phyloP scores from a whole-genome alignment of 805 yeast species.

The Ogataea paradorogensis region DNA sequence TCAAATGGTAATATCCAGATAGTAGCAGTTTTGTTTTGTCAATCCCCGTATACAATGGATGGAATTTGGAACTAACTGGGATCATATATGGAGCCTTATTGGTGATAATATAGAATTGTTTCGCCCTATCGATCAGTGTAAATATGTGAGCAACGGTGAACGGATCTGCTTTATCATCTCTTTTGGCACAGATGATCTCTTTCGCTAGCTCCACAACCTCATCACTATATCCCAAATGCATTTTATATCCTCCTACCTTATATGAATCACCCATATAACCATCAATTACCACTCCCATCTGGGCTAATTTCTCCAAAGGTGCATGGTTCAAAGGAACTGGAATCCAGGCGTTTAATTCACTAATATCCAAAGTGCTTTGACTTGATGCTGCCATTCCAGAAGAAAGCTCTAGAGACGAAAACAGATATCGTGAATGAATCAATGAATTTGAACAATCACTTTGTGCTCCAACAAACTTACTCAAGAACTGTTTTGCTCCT shows the following conservation, averaged over 20 bases:
- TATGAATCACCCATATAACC: conserved; percentile 16
- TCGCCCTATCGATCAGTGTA: conserved; percentile 24
- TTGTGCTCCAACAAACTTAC: conserved; percentile 36
- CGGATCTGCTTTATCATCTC: conserved; percentile 12
- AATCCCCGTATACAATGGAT: conserved; percentile 29
- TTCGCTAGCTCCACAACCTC: conserved; percentile 26
- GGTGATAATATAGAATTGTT: conserved; percentile 21
- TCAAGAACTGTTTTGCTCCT: conserved; percentile 60
- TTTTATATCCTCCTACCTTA: conserved; percentile 24
- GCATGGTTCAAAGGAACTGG: conserved; percentile 29
- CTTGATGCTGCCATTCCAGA: conserved; percentile 50
- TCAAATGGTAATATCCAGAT: conserved; percentile 23
- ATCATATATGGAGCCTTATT: conserved; percentile 25
- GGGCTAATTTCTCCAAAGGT: conserved; percentile 20
- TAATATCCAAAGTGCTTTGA: conserved; percentile 49
- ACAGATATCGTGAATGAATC: conserved; percentile 29
- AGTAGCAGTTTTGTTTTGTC: conserved; percentile 21
- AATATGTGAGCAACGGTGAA: conserved; percentile 19
- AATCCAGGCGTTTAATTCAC: conserved; percentile 38
- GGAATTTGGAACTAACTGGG: conserved; percentile 23
- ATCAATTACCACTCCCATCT: conserved; percentile 28
- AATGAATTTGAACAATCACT: conserved; percentile 17
- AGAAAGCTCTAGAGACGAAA: conserved; percentile 49
- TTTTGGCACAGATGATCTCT: conserved; percentile 21
- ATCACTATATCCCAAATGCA: conserved; percentile 30